phyloP scores from a whole-genome alignment of 2,329 filamentous ascomycete species.

The Exophiala mesophila region DNA sequence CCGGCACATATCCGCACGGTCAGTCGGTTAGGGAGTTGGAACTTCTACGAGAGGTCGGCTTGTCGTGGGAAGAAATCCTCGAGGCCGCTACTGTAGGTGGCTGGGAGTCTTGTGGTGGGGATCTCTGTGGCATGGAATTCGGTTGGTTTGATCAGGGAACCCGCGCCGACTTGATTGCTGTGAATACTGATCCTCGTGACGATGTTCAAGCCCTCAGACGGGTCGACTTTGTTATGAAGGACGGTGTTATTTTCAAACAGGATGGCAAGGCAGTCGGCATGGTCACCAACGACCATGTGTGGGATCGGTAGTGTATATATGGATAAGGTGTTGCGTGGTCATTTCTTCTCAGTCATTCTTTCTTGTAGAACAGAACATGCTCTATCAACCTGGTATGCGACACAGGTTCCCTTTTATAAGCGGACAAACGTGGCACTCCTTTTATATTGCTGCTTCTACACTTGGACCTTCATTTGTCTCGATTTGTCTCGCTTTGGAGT shows the following conservation, averaged over 20 bases:
- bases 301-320: constrained; percentile 34
- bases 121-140: constrained; percentile 49
- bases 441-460: too few species aligned
- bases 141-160: constrained; percentile 48
- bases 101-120: constrained; percentile 53
- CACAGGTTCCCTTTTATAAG: too few species aligned
- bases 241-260: constrained; percentile 47
- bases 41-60: constrained; percentile 48
- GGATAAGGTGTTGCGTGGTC: too few species aligned
- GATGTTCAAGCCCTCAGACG: constrained; percentile 42
- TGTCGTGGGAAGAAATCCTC: constrained; percentile 48
- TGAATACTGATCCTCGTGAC: constrained; percentile 42
- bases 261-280: constrained; percentile 13
- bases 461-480: too few species aligned
- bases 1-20: constrained; percentile 51
- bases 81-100: constrained; percentile 49
- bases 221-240: constrained; percentile 56
- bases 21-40: constrained; percentile 52
- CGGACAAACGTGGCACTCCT: too few species aligned
- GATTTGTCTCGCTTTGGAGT: too few species aligned
- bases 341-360: too few species aligned
- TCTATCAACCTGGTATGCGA: too few species aligned
- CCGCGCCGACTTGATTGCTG: constrained; percentile 49
- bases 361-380: too few species aligned
- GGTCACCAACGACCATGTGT: constrained; percentile 7